Evolutionary conservation across 2,329 filamentous ascomycete species (phyloP).

Genomic region (Coniosporium tulheliwenetii): DNA sequence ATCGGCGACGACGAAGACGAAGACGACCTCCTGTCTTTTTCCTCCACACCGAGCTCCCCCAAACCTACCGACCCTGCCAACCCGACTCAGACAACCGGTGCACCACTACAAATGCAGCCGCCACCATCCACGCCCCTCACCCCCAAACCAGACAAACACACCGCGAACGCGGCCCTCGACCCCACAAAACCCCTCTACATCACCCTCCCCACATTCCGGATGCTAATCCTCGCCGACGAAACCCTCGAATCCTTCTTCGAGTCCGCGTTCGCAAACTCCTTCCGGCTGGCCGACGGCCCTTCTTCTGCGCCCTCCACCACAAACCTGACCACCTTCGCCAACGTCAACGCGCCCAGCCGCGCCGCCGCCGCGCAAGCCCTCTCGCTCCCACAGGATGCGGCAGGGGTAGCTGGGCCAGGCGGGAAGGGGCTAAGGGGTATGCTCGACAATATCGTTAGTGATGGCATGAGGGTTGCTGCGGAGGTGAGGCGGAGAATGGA

Average conservation of each 20-base stretch:
- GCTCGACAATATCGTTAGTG: constrained; percentile 91
- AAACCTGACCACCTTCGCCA: constrained; percentile 74
- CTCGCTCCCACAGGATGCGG: constrained; percentile 11
- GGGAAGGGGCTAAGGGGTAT: constrained; percentile 76
- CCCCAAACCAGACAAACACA: constrained; percentile 51
- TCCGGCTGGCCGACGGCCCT: constrained; percentile 62
- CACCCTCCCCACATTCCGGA: constrained; percentile 91
- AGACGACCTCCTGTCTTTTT: constrained; percentile 42
- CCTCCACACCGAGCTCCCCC: constrained; percentile 16
- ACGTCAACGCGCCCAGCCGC: constrained; percentile 38
- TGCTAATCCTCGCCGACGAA: constrained; percentile 95
- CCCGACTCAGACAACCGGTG: constrained; percentile 17
- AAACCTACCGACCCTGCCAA: constrained; percentile 9
- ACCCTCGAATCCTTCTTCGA: constrained; percentile 95
- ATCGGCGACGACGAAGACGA: constrained; percentile 58
- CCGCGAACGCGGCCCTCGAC: constrained; percentile 80
- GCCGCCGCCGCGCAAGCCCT: constrained; percentile 9
- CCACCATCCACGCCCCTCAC: constrained; percentile 16
- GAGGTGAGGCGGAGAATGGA: constrained; percentile 90
- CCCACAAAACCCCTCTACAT: constrained; percentile 89
- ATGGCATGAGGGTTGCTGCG: constrained; percentile 88
- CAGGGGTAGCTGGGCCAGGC: constrained; percentile 33
- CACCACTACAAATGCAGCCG: no score
- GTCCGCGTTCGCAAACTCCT: constrained; percentile 81
- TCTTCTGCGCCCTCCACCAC: constrained; percentile 37